phyloP scores from a whole-genome alignment of 805 yeast genomes.

The Wickerhamomyces rabaulensis region DNA sequence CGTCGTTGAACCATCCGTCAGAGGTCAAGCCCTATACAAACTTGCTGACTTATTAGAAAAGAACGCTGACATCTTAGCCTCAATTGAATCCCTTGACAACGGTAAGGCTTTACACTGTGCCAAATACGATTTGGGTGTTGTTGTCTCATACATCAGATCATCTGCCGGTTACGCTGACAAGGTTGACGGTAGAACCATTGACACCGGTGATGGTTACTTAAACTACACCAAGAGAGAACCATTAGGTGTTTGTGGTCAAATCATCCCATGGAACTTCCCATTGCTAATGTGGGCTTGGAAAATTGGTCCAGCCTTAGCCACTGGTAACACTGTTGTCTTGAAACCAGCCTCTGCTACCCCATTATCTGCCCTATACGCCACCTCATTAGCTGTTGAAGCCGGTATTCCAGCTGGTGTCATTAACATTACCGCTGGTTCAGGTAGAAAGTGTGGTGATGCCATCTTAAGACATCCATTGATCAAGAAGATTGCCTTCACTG shows the following conservation, averaged over 20 bases:
- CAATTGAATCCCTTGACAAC: constrained; percentile 47
- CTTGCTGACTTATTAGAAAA: constrained; percentile 47
- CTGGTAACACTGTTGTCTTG: constrained; percentile 59
- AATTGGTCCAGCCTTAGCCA: constrained; percentile 61
- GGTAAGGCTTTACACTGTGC: constrained; percentile 47
- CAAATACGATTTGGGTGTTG: constrained; percentile 42
- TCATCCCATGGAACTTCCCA: constrained; percentile 73
- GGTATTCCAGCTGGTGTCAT: constrained; percentile 63
- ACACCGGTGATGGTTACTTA: constrained; percentile 46
- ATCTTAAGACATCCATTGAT: constrained; percentile 52
- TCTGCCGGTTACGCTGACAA: constrained; percentile 53
- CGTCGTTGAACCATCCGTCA: constrained; percentile 37
- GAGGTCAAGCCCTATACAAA: constrained; percentile 36
- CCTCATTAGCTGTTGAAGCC: constrained; percentile 49
- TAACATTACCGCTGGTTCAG: constrained; percentile 59
- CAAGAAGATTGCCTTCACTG: constrained; percentile 63
- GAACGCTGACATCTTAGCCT: constrained; percentile 42
- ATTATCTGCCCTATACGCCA: constrained; percentile 54
- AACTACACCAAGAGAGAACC: constrained; percentile 59
- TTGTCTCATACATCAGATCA: constrained; percentile 43
- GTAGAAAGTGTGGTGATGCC: constrained; percentile 55
- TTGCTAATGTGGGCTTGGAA: constrained; percentile 66
- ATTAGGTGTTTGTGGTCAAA: constrained; percentile 65
- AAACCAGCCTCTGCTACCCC: constrained; percentile 67
- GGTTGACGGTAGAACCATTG: constrained; percentile 41